A percentile compares a stretch with the other conserved stretches of the same genome.
Conservation (phyloP, 202 grass and related monocot genomes). For the Panicum virgatum region DNA sequence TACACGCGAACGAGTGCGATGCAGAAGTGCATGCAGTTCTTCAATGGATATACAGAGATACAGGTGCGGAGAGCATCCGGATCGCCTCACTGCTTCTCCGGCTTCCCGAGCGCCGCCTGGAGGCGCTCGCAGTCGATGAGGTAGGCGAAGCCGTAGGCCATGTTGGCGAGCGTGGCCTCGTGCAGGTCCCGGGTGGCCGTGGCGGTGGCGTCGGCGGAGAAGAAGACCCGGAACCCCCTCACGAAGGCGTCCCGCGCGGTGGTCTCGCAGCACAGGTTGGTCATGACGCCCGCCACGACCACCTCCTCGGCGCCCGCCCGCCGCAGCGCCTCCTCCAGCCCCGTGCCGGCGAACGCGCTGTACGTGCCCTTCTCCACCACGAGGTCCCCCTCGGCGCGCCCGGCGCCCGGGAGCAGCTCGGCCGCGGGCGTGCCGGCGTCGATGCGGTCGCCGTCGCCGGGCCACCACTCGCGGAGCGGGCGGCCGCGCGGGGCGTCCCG, state of each 20-base stretch:
- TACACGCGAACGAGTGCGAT: too few species aligned
- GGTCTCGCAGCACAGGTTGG: constrained; percentile 90
- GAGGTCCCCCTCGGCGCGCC: constrained; percentile 33
- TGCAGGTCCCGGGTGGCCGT: constrained; percentile 60
- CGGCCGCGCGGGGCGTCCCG: constrained; percentile 4
- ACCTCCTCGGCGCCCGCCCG: constrained; percentile 60
- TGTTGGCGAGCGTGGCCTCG: constrained; percentile 59
- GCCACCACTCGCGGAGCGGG: constrained; percentile 70
- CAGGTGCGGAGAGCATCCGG: background rate
- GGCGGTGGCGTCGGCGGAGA: constrained; percentile 73
- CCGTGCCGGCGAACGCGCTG: constrained; percentile 64
- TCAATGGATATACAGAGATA: too few species aligned
- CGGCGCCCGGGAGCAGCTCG: constrained; percentile 52
- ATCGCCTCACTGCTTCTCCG: constrained; percentile 26
- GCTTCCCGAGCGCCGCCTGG: constrained; percentile 41
- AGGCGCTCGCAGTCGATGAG: constrained; percentile 61
- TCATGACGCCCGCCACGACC: constrained; percentile 70
- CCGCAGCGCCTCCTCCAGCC: constrained; percentile 49
- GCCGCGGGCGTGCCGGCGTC: constrained; percentile 48
- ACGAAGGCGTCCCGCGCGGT: constrained; percentile 72
- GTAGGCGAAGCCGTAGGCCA: constrained; percentile 73
- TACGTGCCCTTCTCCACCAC: constrained; percentile 68
- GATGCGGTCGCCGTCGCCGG: constrained; percentile 53
- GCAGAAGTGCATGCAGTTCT: too few species aligned
- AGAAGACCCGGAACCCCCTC: constrained; percentile 76